Evolutionary conservation across 1,284 basidiomycete genomes (phyloP), one percentile per base, ranked within the genome.

Genomic region (Apiotrichum sp.): DNA sequence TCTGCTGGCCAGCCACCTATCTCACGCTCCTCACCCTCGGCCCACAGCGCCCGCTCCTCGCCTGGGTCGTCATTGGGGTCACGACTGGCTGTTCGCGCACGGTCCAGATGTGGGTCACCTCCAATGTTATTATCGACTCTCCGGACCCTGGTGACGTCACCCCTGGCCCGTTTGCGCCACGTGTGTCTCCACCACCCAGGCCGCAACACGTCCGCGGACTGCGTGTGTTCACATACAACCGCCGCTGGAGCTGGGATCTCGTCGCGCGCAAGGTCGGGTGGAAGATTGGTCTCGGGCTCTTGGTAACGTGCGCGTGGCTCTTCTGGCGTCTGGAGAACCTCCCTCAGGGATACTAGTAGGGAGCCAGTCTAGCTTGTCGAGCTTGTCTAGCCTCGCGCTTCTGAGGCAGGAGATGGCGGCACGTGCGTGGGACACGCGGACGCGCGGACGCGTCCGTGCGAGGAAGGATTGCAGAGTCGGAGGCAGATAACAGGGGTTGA

Each of bases 31-130:
- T 65, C 61, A 57, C 73, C 32, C 65, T 77, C 6, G 77, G 77
- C 13, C 57, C 66, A 10, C 50, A 65, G 3, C 66, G 73, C 6
- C 68, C 73, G 0, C 64, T 77, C 4, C 64, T 77, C 39, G 72
- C 71, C 3, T 78, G 77, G 77, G 69, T 76, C n/a, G 72, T 75
- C 9, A 77, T 78, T 33, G 75, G 74, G 29, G 73, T 74, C 2
- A 74, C 75, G 38, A 78, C 76, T 0, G 74, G 71, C 42, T 68
- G 71, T 51, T 68, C 66, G 10, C 66, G 75, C 29, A 68, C 69
- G 3, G 65, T 78, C 2, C 71, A 77, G 57, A 76, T 77, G 66
- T 78, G 75, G 73, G 75, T 78, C n/a, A 77, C 77, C 35, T 69
- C 65, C 22, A 78, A 78, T 49, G 74, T 78, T 36, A 51, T 46